phyloP scores from a whole-genome alignment of 2,329 filamentous ascomycete genomes.

The Helotiales sp. region DNA sequence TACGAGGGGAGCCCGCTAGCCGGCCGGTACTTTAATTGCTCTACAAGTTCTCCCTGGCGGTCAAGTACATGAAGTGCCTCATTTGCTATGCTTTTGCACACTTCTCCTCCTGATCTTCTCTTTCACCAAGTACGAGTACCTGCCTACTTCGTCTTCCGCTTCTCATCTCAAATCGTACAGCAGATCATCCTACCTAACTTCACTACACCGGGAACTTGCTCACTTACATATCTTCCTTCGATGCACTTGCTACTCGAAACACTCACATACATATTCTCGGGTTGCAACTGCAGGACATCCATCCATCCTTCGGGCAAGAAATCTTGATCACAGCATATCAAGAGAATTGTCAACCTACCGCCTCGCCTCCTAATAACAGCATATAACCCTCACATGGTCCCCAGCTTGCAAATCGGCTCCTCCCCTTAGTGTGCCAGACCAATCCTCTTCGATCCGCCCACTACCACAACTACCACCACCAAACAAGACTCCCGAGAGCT shows the following conservation, averaged over 20 bases:
- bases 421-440: conserved; percentile 12
- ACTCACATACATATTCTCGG: conserved; percentile 2
- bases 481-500: not conserved
- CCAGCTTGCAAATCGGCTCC: conserved; percentile 19
- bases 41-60: conserved; percentile 25
- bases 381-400: conserved; percentile 33
- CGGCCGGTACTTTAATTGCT: conserved; percentile 28
- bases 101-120: conserved; percentile 10
- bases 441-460: not conserved
- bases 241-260: not conserved
- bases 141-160: no score
- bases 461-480: not conserved
- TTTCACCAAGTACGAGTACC: not conserved
- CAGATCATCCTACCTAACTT: not conserved
- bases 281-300: conserved; percentile 1
- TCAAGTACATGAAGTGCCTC: conserved; percentile 30
- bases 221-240: not conserved
- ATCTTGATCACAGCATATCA: conserved; percentile 11
- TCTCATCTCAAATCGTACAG: conserved; percentile 5
- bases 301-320: conserved; percentile 8
- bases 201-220: not conserved
- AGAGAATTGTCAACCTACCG: not conserved
- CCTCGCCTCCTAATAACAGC: conserved; percentile 3
- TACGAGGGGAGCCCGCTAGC: conserved; percentile 30
- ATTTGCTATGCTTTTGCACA: conserved; percentile 22